phyloP scores from a whole-genome alignment of 768 basidiomycete species.

The Aureoboletus auriporus region DNA sequence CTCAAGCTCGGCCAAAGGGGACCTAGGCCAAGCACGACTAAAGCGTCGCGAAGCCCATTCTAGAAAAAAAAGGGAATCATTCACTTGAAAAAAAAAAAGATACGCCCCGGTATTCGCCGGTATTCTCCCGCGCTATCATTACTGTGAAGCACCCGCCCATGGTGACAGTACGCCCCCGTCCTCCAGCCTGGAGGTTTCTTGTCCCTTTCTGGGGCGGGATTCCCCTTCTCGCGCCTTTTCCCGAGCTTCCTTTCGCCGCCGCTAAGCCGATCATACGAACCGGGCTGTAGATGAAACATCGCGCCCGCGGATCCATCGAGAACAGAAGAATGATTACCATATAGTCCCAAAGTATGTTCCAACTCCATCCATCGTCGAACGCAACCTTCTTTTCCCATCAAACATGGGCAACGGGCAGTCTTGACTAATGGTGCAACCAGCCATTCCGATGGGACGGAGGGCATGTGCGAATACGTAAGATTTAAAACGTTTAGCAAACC shows the following conservation, averaged over 20 bases:
- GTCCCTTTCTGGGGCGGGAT: slow-evolving; percentile 9
- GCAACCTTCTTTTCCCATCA: slow-evolving; percentile 10
- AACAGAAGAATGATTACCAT: slow-evolving; percentile 17
- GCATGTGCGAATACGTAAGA: slow-evolving; percentile 1
- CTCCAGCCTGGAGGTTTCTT: not conserved
- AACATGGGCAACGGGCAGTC: slow-evolving; percentile 9
- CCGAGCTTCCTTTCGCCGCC: slow-evolving; percentile 21
- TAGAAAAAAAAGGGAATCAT: slow-evolving; percentile 3
- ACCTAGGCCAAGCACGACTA: not conserved
- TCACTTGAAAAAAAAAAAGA: not conserved
- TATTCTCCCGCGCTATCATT: slow-evolving; percentile 12
- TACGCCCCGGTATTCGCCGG: slow-evolving; percentile 20
- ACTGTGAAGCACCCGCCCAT: slow-evolving; percentile 3
- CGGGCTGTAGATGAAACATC: slow-evolving; percentile 14
- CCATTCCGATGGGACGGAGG: slow-evolving; percentile 1
- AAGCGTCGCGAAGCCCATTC: not conserved
- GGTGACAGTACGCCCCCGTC: not conserved
- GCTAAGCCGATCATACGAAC: slow-evolving; percentile 19
- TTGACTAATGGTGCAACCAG: slow-evolving; percentile 6
- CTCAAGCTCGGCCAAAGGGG: slow-evolving; percentile 4
- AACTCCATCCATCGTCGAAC: slow-evolving; percentile 5
- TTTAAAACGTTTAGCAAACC: not conserved
- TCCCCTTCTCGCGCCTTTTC: slow-evolving; percentile 15
- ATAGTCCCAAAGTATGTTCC: slow-evolving; percentile 7
- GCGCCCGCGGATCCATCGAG: slow-evolving; percentile 25